Conservation (phyloP, 2,329 filamentous ascomycete species). For the Diaporthe citrichinensis region DNA sequence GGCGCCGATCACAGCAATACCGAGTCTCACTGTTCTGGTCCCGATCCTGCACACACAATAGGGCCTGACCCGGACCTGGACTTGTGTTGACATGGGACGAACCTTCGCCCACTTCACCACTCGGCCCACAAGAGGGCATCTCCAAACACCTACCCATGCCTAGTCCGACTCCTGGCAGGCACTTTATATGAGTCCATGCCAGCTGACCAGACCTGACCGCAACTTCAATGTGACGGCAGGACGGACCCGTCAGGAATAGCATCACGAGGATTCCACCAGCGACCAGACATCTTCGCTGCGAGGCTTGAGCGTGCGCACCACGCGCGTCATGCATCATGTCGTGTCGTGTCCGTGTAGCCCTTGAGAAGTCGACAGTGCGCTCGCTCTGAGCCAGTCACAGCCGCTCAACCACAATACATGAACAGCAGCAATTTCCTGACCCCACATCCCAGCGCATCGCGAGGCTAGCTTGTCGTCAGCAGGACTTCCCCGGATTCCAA, state of each 20-base stretch:
- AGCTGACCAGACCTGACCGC: slow-evolving; percentile 28
- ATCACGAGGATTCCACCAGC: background rate
- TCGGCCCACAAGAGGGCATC: background rate
- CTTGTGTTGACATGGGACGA: background rate
- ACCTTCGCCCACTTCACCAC: background rate
- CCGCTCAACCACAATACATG: slow-evolving; percentile 9
- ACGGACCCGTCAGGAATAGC: background rate
- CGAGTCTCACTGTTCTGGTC: background rate
- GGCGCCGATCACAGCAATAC: slow-evolving; percentile 17
- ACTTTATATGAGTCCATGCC: background rate
- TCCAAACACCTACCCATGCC: background rate
- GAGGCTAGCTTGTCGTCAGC: slow-evolving; percentile 7
- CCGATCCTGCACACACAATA: background rate
- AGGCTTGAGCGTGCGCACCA: slow-evolving; percentile 20
- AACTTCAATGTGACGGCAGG: slow-evolving; percentile 21
- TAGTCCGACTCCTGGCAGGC: slow-evolving; percentile 20
- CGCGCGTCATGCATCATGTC: slow-evolving; percentile 21
- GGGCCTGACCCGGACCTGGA: background rate
- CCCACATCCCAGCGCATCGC: slow-evolving; percentile 12
- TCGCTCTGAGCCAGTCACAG: slow-evolving; percentile 29
- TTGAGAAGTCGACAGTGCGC: background rate
- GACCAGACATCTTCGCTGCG: background rate
- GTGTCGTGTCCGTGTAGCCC: slow-evolving; percentile 11
- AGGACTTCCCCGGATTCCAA: background rate
- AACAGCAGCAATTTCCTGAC: slow-evolving; percentile 33